Percentiles rank a stretch among this genome's conserved stretches.
These are phyloP conservation scores for Pholiota molesta DNA, from an alignment of 768 basidiomycete species.

Conservation along the genomic window DNA sequence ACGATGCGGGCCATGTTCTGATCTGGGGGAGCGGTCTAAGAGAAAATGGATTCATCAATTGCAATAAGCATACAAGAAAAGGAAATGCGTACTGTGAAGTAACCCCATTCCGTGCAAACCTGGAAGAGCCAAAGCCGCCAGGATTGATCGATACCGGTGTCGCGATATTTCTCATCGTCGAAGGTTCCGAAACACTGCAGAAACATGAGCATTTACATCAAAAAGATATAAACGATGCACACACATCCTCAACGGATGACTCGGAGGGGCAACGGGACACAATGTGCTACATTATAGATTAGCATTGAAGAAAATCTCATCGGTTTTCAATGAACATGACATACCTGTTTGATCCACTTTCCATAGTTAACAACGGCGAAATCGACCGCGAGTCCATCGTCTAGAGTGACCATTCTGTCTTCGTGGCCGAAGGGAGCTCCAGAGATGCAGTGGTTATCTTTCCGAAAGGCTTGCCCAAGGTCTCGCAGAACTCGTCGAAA, in stretches of 20 bases:
- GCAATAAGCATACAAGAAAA: not conserved
- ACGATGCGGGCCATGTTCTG: conserved; percentile 73
- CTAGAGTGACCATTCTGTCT: conserved; percentile 49
- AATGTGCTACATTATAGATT: conserved; percentile 39
- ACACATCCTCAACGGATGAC: conserved; percentile 36
- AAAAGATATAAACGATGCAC: conserved; percentile 8
- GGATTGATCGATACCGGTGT: conserved; percentile 62
- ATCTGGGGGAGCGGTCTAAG: conserved; percentile 75
- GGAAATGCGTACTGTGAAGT: conserved; percentile 65
- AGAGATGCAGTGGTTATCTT: conserved; percentile 27
- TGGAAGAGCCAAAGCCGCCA: conserved; percentile 94
- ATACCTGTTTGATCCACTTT: conserved; percentile 71
- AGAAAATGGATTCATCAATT: not conserved
- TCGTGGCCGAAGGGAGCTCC: conserved; percentile 52
- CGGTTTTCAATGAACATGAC: conserved; percentile 7
- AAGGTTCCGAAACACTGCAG: conserved; percentile 85
- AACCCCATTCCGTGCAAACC: conserved; percentile 96
- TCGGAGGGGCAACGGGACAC: conserved; percentile 62
- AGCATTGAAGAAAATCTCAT: not conserved
- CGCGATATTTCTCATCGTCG: conserved; percentile 65
- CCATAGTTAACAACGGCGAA: conserved; percentile 74
- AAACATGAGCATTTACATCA: not conserved
- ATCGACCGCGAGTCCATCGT: conserved; percentile 53
- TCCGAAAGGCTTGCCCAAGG: conserved; percentile 50
- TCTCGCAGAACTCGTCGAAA: conserved; percentile 73